Evolutionary conservation across 1,139 yeast species (phyloP).

Genomic region (Yamadazyma sp.): DNA sequence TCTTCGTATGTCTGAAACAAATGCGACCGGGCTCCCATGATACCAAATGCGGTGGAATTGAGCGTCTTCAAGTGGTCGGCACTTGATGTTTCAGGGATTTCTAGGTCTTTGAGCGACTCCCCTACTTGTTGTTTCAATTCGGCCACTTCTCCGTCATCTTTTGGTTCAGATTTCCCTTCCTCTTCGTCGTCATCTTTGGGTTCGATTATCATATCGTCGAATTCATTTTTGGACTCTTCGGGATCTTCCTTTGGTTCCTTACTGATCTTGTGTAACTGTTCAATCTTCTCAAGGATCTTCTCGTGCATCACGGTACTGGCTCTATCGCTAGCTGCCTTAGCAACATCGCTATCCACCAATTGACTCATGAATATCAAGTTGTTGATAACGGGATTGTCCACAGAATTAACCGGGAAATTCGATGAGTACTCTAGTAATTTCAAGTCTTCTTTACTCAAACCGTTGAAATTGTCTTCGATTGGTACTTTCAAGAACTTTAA

Average conservation of each 20-base stretch:
- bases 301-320: slow-evolving; percentile 63
- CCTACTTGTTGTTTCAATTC: slow-evolving; percentile 5
- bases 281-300: slow-evolving; percentile 39
- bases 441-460: slow-evolving; percentile 50
- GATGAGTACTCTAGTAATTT: slow-evolving; percentile 77
- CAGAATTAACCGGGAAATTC: slow-evolving; percentile 77
- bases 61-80: slow-evolving; percentile 40
- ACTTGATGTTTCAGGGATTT: slow-evolving; percentile 5
- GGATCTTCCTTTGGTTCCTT: slow-evolving; percentile 4
- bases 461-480: slow-evolving; percentile 67
- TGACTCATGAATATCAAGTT: slow-evolving; percentile 86
- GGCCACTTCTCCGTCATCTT: slow-evolving; percentile 5
- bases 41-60: slow-evolving; percentile 57
- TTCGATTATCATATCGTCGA: slow-evolving; percentile 8
- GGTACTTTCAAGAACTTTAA: slow-evolving; percentile 78
- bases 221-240: slow-evolving; percentile 23
- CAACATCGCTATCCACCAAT: slow-evolving; percentile 82
- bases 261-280: slow-evolving; percentile 21
- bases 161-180: slow-evolving; percentile 5
- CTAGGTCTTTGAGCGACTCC: slow-evolving; percentile 10
- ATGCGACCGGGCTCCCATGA: slow-evolving; percentile 80
- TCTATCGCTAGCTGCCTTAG: slow-evolving; percentile 73
- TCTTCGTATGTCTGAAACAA: slow-evolving; percentile 83
- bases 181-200: slow-evolving; percentile 13
- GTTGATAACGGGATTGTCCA: slow-evolving; percentile 90